A percentile compares a stretch with the other conserved stretches of the same genome.
Evolutionary conservation across 495 filamentous ascomycete species (phyloP).

Genomic region (Penicillium bovifimosum): DNA sequence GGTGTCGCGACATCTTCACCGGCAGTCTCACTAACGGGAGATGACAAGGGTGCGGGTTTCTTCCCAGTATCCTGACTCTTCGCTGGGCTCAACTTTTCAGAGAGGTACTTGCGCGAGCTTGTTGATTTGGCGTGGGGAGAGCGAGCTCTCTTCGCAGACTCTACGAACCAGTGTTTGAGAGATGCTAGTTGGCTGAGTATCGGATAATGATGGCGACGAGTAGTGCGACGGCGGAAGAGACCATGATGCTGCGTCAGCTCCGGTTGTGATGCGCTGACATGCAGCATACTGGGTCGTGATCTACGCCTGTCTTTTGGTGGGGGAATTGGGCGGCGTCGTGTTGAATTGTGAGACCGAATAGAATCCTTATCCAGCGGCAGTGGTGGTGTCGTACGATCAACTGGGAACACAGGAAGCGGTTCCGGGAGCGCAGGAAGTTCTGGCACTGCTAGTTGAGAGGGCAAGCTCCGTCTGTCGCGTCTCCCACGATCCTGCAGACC

Average conservation of each 20-base stretch:
- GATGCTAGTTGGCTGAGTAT: constrained; percentile 74
- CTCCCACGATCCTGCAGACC: constrained; percentile 42
- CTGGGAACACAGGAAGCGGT: constrained; percentile 33
- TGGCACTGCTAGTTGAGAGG: constrained; percentile 46
- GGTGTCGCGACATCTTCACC: constrained; percentile 31
- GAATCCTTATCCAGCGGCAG: constrained; percentile 75
- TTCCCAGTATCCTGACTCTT: constrained; percentile 37
- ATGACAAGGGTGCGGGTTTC: constrained; percentile 18
- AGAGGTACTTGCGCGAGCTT: constrained; percentile 35
- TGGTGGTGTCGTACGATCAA: constrained; percentile 43
- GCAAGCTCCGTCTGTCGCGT: constrained; percentile 52
- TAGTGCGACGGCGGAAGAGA: constrained; percentile 47
- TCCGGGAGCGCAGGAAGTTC: constrained; percentile 75
- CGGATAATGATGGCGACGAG: constrained; percentile 60
- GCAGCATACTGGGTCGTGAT: constrained; percentile 71
- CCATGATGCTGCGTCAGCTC: constrained; percentile 55
- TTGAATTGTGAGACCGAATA: constrained; percentile 63
- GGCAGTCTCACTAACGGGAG: constrained; percentile 17
- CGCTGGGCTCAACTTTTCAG: constrained; percentile 40
- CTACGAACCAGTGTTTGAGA: constrained; percentile 83
- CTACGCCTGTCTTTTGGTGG: constrained; percentile 79
- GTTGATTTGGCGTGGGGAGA: constrained; percentile 50
- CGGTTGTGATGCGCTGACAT: constrained; percentile 69
- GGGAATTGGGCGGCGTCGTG: constrained; percentile 64
- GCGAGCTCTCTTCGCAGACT: constrained; percentile 67